These are phyloP conservation scores for Saprolegnia diclina DNA, from an alignment of 352 stramenopile species.

Conservation along the genomic window DNA sequence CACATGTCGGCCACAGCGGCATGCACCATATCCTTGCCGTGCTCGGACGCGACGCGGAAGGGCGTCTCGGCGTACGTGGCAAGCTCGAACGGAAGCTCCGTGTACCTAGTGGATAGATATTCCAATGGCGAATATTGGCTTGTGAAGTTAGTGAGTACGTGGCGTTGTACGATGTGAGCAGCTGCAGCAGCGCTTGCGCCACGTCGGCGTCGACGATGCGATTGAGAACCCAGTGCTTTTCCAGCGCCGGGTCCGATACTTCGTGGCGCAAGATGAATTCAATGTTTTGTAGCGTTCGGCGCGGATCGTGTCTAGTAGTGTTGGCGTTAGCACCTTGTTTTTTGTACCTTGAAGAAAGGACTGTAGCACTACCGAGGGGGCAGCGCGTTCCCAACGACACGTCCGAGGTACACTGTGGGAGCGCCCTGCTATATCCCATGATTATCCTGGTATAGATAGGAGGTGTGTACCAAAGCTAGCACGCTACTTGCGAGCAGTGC, in stretches of 20 bases:
- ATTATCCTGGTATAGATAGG: too few species aligned
- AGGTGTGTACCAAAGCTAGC: too few species aligned
- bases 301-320: slow-evolving; percentile 33
- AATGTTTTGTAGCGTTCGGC: slow-evolving; percentile 38
- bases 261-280: slow-evolving; percentile 47
- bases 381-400: slow-evolving; percentile 45
- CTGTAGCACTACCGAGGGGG: slow-evolving; percentile 31
- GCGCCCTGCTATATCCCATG: too few species aligned
- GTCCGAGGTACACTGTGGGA: slow-evolving; percentile 3
- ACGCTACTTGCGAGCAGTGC: too few species aligned
- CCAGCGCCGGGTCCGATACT: slow-evolving; percentile 33
- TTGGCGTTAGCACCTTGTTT: too few species aligned
- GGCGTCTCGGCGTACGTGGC: slow-evolving; percentile 32
- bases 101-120: slow-evolving; percentile 30
- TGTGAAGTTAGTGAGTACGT: slow-evolving; percentile 2
- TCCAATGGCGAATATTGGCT: too few species aligned
- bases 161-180: slow-evolving; percentile 36
- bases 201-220: slow-evolving; percentile 35
- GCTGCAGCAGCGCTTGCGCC: slow-evolving; percentile 30
- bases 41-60: slow-evolving; percentile 39
- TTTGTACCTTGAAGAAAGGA: too few species aligned
- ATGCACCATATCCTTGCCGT: slow-evolving; percentile 31
- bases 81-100: slow-evolving; percentile 39
- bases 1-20: slow-evolving; percentile 30
- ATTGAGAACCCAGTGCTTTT: slow-evolving; percentile 50